Percentiles rank a stretch among this genome's conserved stretches.
Conservation (phyloP, 768 basidiomycete species). For the Pleurotus eryngii region DNA sequence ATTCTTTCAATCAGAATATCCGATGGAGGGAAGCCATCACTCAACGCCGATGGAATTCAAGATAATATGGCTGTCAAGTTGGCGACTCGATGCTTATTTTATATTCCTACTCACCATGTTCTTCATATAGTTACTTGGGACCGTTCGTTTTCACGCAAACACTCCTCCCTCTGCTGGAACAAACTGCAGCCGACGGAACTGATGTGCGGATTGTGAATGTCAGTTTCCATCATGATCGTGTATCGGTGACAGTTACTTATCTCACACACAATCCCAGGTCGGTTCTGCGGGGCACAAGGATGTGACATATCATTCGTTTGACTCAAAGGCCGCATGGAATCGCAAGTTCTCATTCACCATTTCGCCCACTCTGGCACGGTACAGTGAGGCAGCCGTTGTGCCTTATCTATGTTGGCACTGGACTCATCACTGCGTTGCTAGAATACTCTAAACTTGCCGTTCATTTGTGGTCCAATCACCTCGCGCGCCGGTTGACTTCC, state of each 20-base stretch:
- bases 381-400: slow-evolving; percentile 23
- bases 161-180: slow-evolving; percentile 18
- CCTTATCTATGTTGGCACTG: neutral
- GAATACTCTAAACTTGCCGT: slow-evolving; percentile 12
- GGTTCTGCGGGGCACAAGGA: slow-evolving; percentile 25
- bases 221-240: neutral
- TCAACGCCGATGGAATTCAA: slow-evolving; percentile 6
- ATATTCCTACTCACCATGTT: neutral
- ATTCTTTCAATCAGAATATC: too few species aligned
- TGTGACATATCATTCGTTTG: slow-evolving; percentile 10
- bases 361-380: slow-evolving; percentile 21
- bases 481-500: slow-evolving; percentile 16
- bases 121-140: slow-evolving; percentile 14
- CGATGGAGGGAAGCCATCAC: neutral
- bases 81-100: neutral
- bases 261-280: slow-evolving; percentile 20
- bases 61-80: slow-evolving; percentile 19
- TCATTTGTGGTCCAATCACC: slow-evolving; percentile 21
- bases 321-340: slow-evolving; percentile 32
- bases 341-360: slow-evolving; percentile 24
- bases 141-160: slow-evolving; percentile 20
- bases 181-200: slow-evolving; percentile 12
- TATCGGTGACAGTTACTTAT: neutral
- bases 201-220: slow-evolving; percentile 22
- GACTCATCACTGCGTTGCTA: slow-evolving; percentile 14